phyloP scores from a whole-genome alignment of 176 grass and related monocot genomes.

The Zoysia japonica region DNA sequence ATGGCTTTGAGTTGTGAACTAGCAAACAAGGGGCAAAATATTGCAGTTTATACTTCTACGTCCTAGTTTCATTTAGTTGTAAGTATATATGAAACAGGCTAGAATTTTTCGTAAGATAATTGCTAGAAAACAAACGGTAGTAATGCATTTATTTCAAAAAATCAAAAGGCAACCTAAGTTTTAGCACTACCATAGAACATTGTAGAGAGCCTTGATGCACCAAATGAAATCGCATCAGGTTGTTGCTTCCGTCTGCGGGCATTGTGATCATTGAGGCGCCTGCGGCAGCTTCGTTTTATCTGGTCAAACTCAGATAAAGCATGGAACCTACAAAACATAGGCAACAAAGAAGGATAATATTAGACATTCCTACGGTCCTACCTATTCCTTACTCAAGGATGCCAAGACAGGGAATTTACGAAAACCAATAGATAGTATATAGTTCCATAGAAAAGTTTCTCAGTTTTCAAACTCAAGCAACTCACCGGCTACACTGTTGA shows the following conservation, averaged over 20 bases:
- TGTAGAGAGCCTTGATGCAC: slow-evolving; percentile 61
- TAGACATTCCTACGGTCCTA: not conserved
- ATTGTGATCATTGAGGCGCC: slow-evolving; percentile 93
- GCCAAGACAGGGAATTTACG: not conserved
- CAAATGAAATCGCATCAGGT: slow-evolving; percentile 67
- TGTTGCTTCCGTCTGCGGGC: slow-evolving; percentile 82
- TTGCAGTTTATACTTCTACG: not conserved
- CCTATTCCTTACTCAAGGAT: not conserved
- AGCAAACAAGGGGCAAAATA: slow-evolving; percentile 15
- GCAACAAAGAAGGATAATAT: not conserved
- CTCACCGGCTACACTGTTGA: slow-evolving; percentile 96
- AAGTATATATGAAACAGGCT: not conserved
- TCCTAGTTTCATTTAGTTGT: slow-evolving; percentile 3
- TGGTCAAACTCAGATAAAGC: slow-evolving; percentile 86
- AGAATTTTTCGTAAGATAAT: slow-evolving; percentile 3
- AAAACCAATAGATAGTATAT: not conserved
- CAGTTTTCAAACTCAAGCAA: slow-evolving; percentile 20
- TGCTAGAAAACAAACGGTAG: not conserved
- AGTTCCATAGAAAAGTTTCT: not conserved
- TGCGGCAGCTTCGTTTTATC: slow-evolving; percentile 88
- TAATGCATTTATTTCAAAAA: slow-evolving; percentile 23
- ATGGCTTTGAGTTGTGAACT: slow-evolving; percentile 2
- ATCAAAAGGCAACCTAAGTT: slow-evolving; percentile 20
- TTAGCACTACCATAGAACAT: slow-evolving; percentile 67
- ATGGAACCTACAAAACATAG: slow-evolving; percentile 68